phyloP scores from a whole-genome alignment of 2,329 filamentous ascomycete species.

The Monascus ruber region DNA sequence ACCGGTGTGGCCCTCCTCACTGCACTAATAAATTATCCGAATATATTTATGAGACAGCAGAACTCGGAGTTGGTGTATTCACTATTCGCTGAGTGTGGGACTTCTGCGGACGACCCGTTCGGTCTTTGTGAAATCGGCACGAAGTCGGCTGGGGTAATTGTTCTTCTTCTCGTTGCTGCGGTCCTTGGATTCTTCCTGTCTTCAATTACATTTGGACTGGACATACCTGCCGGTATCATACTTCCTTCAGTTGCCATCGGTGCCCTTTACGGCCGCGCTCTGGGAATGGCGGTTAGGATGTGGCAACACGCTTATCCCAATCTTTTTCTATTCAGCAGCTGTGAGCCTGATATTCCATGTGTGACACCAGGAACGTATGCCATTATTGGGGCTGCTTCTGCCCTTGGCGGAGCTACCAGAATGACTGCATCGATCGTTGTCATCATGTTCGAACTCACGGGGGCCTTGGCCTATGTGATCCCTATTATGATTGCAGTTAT shows the following conservation, averaged over 20 bases:
- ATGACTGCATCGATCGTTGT: conserved; percentile 98
- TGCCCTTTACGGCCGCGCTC: conserved; percentile 74
- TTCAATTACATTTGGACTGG: conserved; percentile 80
- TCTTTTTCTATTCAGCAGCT: conserved; percentile 68
- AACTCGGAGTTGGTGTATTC: conserved; percentile 82
- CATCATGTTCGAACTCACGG: conserved; percentile 98
- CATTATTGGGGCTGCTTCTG: conserved; percentile 87
- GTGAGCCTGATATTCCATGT: conserved; percentile 75
- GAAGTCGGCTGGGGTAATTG: conserved; percentile 69
- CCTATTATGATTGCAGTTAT: conserved; percentile 99
- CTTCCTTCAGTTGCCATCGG: conserved; percentile 94
- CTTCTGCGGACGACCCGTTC: conserved; percentile 72
- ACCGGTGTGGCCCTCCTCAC: conserved; percentile 67
- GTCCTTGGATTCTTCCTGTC: conserved; percentile 76
- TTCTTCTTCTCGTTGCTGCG: conserved; percentile 71
- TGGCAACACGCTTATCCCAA: conserved; percentile 67
- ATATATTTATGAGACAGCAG: conserved; percentile 91
- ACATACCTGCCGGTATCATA: conserved; percentile 91
- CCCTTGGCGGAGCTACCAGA: conserved; percentile 83
- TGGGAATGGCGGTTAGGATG: conserved; percentile 82
- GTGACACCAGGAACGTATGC: conserved; percentile 93
- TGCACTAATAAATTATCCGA: conserved; percentile 85
- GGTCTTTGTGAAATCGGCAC: conserved; percentile 82
- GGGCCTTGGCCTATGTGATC: conserved; percentile 87
- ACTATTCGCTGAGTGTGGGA: conserved; percentile 82